Percentiles rank a stretch among this genome's conserved stretches.
Evolutionary conservation across 352 stramenopile species (phyloP).

Genomic region (Phytophthora megakarya): DNA sequence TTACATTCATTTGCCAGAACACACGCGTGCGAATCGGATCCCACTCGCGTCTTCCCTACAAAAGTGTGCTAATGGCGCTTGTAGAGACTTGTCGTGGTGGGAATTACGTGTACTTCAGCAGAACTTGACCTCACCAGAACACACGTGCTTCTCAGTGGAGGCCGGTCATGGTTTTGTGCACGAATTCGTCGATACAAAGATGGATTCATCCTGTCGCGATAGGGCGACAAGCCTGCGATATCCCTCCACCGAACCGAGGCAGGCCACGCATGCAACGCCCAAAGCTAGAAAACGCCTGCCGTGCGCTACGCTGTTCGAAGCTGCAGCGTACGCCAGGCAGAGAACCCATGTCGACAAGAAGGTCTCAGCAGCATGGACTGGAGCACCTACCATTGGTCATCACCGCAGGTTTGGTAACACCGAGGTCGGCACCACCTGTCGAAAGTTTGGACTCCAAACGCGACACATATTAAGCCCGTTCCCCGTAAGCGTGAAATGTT

Average conservation of each 20-base stretch:
- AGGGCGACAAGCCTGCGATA: conserved; percentile 7
- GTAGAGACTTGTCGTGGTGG: background rate
- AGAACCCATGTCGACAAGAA: background rate
- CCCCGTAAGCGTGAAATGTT: background rate
- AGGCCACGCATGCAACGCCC: background rate
- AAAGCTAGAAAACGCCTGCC: conserved; percentile 16
- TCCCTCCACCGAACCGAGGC: background rate
- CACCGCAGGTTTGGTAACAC: background rate
- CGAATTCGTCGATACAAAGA: conserved; percentile 9
- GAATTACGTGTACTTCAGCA: no score
- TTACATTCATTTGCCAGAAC: background rate
- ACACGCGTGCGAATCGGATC: background rate
- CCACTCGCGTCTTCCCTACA: background rate
- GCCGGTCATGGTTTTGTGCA: conserved; percentile 11
- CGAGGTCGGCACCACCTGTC: conserved; percentile 13
- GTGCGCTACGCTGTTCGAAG: conserved; percentile 22
- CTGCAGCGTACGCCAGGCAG: background rate
- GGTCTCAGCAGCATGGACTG: background rate
- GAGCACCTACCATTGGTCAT: no score
- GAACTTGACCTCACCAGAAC: conserved; percentile 3
- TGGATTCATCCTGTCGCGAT: conserved; percentile 9
- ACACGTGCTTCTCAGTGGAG: conserved; percentile 18
- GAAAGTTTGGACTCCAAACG: no score
- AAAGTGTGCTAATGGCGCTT: conserved; percentile 6
- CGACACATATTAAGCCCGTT: conserved; percentile 13